Evolutionary conservation across 306 rosid genomes (phyloP).

Genomic region (Astragalus glycyphyllos): DNA sequence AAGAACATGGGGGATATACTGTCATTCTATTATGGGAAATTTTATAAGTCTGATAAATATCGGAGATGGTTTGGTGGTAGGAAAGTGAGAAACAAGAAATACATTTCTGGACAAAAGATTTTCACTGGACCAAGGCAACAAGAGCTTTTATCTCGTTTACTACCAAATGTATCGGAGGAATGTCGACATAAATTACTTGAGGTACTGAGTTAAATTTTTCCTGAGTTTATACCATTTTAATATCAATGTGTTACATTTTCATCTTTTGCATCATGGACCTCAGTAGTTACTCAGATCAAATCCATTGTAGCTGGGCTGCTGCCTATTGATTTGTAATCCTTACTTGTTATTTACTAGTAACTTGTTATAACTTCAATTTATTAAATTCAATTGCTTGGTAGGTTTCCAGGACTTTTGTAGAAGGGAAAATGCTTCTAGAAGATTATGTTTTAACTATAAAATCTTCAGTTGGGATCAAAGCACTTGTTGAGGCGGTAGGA

Average conservation of each 20-base stretch:
- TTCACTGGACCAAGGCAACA: conserved; percentile 86
- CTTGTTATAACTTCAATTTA: conserved; percentile 16
- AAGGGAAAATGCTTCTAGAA: conserved; percentile 74
- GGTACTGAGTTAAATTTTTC: conserved; percentile 55
- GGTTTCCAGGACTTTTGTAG: conserved; percentile 70
- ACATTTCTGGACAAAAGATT: conserved; percentile 69
- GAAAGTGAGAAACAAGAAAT: conserved; percentile 71
- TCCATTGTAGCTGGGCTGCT: conserved; percentile 14
- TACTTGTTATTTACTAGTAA: not conserved
- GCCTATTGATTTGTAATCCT: conserved; percentile 33
- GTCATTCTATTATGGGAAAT: conserved; percentile 86
- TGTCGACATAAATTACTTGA: conserved; percentile 52
- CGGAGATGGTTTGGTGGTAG: conserved; percentile 76
- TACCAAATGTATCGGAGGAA: conserved; percentile 57
- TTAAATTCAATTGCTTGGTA: conserved; percentile 50
- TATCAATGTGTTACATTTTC: conserved; percentile 28
- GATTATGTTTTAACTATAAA: conserved; percentile 70
- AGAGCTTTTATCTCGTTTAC: conserved; percentile 79
- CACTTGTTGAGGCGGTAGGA: conserved; percentile 80
- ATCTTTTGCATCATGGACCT: conserved; percentile 33
- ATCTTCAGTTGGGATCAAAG: conserved; percentile 67
- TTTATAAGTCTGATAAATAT: conserved; percentile 71
- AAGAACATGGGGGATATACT: conserved; percentile 76
- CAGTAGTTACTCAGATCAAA: conserved; percentile 32
- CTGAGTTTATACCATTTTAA: conserved; percentile 20